phyloP scores from a whole-genome alignment of 257 asterid species.

The Linaria vulgaris region DNA sequence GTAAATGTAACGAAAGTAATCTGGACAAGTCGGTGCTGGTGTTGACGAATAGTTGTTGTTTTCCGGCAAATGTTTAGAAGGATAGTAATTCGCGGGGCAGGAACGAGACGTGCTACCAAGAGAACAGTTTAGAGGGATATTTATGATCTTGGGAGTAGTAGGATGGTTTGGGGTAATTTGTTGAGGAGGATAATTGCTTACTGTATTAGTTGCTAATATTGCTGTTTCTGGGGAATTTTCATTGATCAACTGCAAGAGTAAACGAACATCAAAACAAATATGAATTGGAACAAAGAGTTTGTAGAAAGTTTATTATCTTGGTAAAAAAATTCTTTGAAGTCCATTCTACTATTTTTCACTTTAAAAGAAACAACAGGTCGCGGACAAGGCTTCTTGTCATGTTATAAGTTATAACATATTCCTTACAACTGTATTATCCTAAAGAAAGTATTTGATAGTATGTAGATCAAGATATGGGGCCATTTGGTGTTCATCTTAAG shows the following conservation, averaged over 20 bases:
- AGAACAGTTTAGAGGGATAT: slow-evolving; percentile 59
- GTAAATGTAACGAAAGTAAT: slow-evolving; percentile 54
- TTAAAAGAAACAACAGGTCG: not conserved
- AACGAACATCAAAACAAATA: slow-evolving; percentile 12
- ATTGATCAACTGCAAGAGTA: slow-evolving; percentile 40
- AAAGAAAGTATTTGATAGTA: not conserved
- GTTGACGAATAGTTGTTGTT: not conserved
- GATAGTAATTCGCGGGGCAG: slow-evolving; percentile 64
- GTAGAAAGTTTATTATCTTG: not conserved
- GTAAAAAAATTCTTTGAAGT: not conserved
- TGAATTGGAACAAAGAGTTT: not conserved
- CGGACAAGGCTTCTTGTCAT: too few species aligned
- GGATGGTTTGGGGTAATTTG: slow-evolving; percentile 19
- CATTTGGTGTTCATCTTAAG: not conserved
- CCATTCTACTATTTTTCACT: not conserved
- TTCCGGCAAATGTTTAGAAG: slow-evolving; percentile 23
- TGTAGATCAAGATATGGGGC: not conserved
- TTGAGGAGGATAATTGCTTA: not conserved
- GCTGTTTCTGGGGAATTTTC: slow-evolving; percentile 37
- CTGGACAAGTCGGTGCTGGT: slow-evolving; percentile 37
- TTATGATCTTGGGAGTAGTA: slow-evolving; percentile 26
- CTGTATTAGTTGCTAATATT: slow-evolving; percentile 24
- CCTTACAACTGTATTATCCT: not conserved
- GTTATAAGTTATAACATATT: not conserved
- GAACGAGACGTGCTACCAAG: slow-evolving; percentile 31